Conservation (phyloP, 2,329 filamentous ascomycete species). For the Phaeosphaeriaceae sp. region DNA sequence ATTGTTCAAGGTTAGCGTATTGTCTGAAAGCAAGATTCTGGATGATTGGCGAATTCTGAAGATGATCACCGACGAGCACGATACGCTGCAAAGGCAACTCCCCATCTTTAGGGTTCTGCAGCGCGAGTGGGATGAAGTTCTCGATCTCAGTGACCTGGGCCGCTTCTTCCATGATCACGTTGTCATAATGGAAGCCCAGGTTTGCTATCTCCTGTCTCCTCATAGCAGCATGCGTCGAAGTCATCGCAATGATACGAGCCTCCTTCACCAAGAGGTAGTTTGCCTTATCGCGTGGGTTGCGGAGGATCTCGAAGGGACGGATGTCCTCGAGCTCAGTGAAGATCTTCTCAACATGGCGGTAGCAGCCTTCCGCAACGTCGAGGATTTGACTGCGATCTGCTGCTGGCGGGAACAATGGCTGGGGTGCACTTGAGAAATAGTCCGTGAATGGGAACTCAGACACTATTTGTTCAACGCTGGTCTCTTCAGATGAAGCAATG, state of each 20-base stretch:
- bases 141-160: constrained; percentile 98
- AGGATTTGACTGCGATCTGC: constrained; percentile 71
- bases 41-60: constrained; percentile 95
- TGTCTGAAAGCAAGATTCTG: constrained; percentile 93
- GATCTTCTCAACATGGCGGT: constrained; percentile 86
- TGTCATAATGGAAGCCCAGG: constrained; percentile 97
- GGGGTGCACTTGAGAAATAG: constrained; percentile 87
- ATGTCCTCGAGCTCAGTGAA: constrained; percentile 94
- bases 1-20: constrained; percentile 96
- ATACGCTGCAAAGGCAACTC: constrained; percentile 82
- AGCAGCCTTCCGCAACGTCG: constrained; percentile 83
- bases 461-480: constrained; percentile 68
- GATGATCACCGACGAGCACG: constrained; percentile 92
- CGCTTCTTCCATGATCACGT: constrained; percentile 97
- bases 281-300: constrained; percentile 87
- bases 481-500: constrained; percentile 62
- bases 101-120: constrained; percentile 80
- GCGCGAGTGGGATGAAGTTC: constrained; percentile 91
- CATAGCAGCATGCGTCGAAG: constrained; percentile 96
- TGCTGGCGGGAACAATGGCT: constrained; percentile 78
- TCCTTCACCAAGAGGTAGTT: constrained; percentile 96
- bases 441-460: constrained; percentile 83
- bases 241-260: constrained; percentile 98
- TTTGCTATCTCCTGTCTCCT: constrained; percentile 86
- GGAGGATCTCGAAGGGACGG: constrained; percentile 91